Evolutionary conservation across 2,329 filamentous ascomycete genomes (phyloP), one percentile per base, ranked within the genome.

Genomic region (Cladophialophora carrionii): DNA sequence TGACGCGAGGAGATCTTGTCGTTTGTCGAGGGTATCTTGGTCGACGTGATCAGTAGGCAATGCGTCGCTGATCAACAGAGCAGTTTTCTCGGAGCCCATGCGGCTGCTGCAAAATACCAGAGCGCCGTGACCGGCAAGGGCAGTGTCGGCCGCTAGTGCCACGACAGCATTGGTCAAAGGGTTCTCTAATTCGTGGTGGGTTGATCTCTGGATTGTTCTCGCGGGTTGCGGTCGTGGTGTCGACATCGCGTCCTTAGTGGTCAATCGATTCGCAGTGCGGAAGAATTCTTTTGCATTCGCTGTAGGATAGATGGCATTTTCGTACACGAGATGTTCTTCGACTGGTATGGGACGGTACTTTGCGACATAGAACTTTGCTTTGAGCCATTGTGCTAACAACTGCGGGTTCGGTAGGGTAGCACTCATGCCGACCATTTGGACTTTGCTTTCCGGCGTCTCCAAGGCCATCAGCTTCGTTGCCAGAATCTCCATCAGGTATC

Each of bases 381-480:
- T 78, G 17, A 92, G 84, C 90, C 90, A 92, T 37, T 81, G 80
- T 1, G 88, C 88, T 56, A 92, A 80, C 32, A 90, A 73, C 61
- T 86, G 82, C 57, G 89, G 88, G 72, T 92, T 92, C 61, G 88
- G 87, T 54, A 93, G 79, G 0, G 90, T 92, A 4, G 90, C 90
- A 71, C 90, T 92, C 90, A 93, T 92, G 70, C 88, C 90, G 64
- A 92, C 79, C 22, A 92, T 87, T 72, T 92, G 90, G 20, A 90
- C 81, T 26, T 82, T 59, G 20, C 31, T 60, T 20, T 52, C 57
- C 2, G 26, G 17, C n/a, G 55, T 31, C 29, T 85, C 87, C 24
- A 92, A 76, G 63, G 87, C 84, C n/a, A 91, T 77, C 32, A 92
- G 73, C 72, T 92, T 92, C 3, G 89, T 90, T 4, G 88, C 86